Conservation (phyloP, 768 basidiomycete genomes). For the Leucocoprinus sp. region DNA sequence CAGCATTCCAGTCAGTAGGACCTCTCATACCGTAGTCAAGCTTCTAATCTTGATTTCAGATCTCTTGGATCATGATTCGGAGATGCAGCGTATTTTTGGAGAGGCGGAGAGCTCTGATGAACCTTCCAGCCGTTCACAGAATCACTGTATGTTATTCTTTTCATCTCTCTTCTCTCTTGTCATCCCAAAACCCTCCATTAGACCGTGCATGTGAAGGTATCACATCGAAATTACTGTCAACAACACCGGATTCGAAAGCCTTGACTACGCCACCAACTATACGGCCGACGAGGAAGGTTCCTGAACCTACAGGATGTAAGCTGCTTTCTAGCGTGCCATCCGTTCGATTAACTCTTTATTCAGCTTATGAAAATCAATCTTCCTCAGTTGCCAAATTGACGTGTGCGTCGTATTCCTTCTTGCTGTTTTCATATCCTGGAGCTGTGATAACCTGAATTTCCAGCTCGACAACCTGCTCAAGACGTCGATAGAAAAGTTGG, state of each 20-base stretch:
- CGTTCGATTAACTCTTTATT: neutral
- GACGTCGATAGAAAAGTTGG: neutral
- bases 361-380: neutral
- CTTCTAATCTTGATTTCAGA: slow-evolving; percentile 30
- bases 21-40: slow-evolving; percentile 5
- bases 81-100: slow-evolving; percentile 60
- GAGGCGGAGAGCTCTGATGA: slow-evolving; percentile 46
- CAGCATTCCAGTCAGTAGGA: slow-evolving; percentile 47
- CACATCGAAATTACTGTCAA: neutral
- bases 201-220: neutral
- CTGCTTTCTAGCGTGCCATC: neutral
- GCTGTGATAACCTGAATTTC: neutral
- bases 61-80: slow-evolving; percentile 60
- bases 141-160: slow-evolving; percentile 13
- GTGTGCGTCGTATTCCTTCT: slow-evolving; percentile 6
- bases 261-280: neutral
- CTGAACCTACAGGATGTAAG: slow-evolving; percentile 5
- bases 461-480: slow-evolving; percentile 40
- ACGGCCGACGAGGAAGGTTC: neutral
- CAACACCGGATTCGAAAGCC: neutral
- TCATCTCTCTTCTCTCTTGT: neutral
- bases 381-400: slow-evolving; percentile 5
- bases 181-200: neutral
- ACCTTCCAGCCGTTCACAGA: slow-evolving; percentile 16
- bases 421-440: neutral